Evolutionary conservation across 495 filamentous ascomycete genomes (phyloP), one percentile per base, ranked within the genome.

Genomic region (Aspergillus indologenus): DNA sequence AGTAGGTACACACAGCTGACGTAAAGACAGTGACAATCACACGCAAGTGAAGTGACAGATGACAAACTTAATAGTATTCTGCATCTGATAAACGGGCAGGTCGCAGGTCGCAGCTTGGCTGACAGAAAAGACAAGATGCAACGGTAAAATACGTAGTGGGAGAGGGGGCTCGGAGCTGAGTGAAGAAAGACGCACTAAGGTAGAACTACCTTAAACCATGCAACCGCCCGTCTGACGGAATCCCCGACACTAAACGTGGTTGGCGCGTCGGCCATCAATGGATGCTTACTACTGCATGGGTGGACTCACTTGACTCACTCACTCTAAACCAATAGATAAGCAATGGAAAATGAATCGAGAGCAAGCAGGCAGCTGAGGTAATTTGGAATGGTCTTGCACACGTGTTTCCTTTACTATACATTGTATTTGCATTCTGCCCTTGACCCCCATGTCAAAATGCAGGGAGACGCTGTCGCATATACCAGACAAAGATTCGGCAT

Each of bases 1-100:
- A n/a, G n/a, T n/a, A n/a, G n/a, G n/a, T n/a, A n/a, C n/a, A n/a
- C 52, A 20, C 52, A 15, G 52, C 34, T 54, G 42, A 44, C 52
- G 52, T 54, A 45, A 45, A 21, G 53, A n/a, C 22, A 40, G 12
- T 7, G 34, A 15, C 6, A 40, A 14, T 14, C 34, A 40, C 5
- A 15, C 5, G 26, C 26, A 29, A 29, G n/a, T n/a, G n/a, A 3
- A 29, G 26, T 29, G 3, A 3, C 3, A 29, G 26, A 4, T 29
- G 2, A 40, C 34, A 14, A 40, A 40, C 2, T 40, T 11, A 40
- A 40, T 9, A 40, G 7, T 7, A n/a, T n/a, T n/a, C n/a, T n/a
- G 34, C 34, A 40, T 8, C 12, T 6, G 34, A 11, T 6, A 40
- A 40, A 40, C 12, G 34, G 12, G 12, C 34, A 40, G 34, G 34